Evolutionary conservation across 2,329 filamentous ascomycete genomes (phyloP).

Genomic region (Plectosphaerella cucumerina): DNA sequence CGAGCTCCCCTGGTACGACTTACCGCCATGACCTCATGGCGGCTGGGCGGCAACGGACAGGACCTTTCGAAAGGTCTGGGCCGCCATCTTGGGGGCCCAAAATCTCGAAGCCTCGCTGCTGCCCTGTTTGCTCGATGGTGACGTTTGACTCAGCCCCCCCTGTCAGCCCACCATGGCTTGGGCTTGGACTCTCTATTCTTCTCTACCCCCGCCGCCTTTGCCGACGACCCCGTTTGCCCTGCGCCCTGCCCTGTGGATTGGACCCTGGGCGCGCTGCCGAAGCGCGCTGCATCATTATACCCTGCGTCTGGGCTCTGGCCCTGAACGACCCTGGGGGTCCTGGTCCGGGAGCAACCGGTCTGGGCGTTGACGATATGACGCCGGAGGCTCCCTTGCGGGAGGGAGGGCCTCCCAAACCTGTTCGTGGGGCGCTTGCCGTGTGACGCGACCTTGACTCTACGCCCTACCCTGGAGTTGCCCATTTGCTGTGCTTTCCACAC

Average conservation of each 20-base stretch:
- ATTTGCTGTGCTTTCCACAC: constrained; percentile 1
- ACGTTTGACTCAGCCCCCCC: too few species aligned
- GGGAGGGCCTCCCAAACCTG: constrained; percentile 10
- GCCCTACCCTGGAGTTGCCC: not conserved
- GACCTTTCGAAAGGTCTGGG: not conserved
- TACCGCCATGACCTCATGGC: too few species aligned
- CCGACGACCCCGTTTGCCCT: too few species aligned
- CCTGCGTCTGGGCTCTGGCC: too few species aligned
- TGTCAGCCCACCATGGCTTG: too few species aligned
- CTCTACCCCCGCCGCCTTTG: too few species aligned
- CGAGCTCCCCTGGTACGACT: not conserved
- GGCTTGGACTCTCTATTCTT: too few species aligned
- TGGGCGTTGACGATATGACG: constrained; percentile 9
- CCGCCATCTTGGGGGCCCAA: not conserved
- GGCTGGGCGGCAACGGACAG: not conserved
- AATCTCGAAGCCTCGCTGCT: not conserved
- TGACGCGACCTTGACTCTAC: constrained; percentile 6
- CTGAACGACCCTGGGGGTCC: not conserved
- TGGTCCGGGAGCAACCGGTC: not conserved
- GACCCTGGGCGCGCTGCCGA: too few species aligned
- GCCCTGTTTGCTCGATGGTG: too few species aligned
- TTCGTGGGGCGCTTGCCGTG: not conserved
- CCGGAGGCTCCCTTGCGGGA: not conserved
- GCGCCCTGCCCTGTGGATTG: too few species aligned
- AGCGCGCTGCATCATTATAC: too few species aligned